Base-by-base conservation (phyloP, 257 asterid species). In the Verbena officinalis region DNA sequence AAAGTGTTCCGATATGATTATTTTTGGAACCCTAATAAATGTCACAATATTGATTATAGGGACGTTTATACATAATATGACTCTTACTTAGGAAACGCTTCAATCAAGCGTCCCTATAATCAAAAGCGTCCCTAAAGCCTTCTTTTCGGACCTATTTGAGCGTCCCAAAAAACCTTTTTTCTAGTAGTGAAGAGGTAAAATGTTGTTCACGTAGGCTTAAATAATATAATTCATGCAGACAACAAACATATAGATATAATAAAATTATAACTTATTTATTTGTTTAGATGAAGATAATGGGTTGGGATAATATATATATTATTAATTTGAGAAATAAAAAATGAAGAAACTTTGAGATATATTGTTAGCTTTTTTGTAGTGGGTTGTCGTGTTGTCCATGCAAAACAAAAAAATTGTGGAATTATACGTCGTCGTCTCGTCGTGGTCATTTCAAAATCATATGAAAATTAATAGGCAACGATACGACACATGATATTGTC, bases 301-400 rank as follows among this genome's bases (percentile, higher is more conserved):
- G 49, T n/a, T n/a, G n/a, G n/a, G n/a, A n/a, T n/a, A n/a, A n/a
- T n/a, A 33, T 8, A 13, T 8, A 30, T 0, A 61, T 30, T 14
- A 16, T n/a, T n/a, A n/a, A n/a, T 27, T 30, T 2, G n/a, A 22
- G 33, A 9, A n/a, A 42, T 39, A 39, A 22, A 39, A 22, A 11
- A 19, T 7, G 16, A 17, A n/a, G 4, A 34, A 56, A 36, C 5
- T 31, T 22, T 9, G 66, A 8, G 45, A 56, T 24, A n/a, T n/a
- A n/a, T n/a, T n/a, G 42, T 57, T 42, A 27, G 69, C 69, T 68
- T 72, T 72, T 72, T 72, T 39, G 52, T 68, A 77, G 83, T 65
- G 77, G 77, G 78, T 59, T 81, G 83, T 75, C 84, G 81, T 69
- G 34, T 78, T 69, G 64, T 62, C 27, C 67, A 74, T 51, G 67